Evolutionary conservation across 768 basidiomycete genomes (phyloP).

Genomic region (Rhodosporidiobolus sp.): DNA sequence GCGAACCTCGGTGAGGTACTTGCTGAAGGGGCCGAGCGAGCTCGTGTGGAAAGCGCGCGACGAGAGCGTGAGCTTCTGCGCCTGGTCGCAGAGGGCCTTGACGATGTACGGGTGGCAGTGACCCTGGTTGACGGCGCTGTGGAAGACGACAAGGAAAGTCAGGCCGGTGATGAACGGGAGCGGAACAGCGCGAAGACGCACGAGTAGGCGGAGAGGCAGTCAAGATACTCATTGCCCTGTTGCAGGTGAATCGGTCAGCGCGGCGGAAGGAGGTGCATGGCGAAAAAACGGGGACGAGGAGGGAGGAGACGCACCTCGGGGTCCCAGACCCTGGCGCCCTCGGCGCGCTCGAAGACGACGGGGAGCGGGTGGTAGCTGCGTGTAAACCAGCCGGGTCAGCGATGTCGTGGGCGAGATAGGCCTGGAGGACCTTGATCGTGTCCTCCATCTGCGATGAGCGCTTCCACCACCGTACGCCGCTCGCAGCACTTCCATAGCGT

Average conservation of each 20-base stretch:
- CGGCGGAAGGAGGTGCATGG: too few species aligned
- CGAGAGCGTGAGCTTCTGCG: constrained; percentile 83
- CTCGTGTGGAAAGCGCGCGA: constrained; percentile 96
- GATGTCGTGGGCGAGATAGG: constrained; percentile 49
- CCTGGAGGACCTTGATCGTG: background rate
- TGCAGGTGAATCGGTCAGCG: too few species aligned
- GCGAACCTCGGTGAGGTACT: constrained; percentile 76
- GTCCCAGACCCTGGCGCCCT: constrained; percentile 63
- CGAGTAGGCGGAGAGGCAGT: constrained; percentile 98
- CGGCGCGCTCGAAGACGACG: constrained; percentile 84
- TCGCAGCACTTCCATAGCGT: too few species aligned
- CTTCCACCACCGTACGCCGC: background rate
- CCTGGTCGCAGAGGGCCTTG: constrained; percentile 73
- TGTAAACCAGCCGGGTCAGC: constrained; percentile 40
- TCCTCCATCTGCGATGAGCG: background rate
- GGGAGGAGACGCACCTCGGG: constrained; percentile 10
- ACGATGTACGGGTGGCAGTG: constrained; percentile 91
- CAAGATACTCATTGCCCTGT: constrained; percentile 83
- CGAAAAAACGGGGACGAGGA: background rate
- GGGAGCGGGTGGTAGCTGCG: constrained; percentile 90
- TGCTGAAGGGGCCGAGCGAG: constrained; percentile 82
- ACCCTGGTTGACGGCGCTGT: constrained; percentile 55
- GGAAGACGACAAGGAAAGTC: background rate
- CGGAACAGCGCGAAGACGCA: constrained; percentile 52
- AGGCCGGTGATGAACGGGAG: background rate